Percentiles rank a stretch among this genome's conserved stretches.
These are phyloP conservation scores for Mycosarcoma mackinlayi DNA, from an alignment of 1,284 basidiomycete species.

Conservation along the genomic window DNA sequence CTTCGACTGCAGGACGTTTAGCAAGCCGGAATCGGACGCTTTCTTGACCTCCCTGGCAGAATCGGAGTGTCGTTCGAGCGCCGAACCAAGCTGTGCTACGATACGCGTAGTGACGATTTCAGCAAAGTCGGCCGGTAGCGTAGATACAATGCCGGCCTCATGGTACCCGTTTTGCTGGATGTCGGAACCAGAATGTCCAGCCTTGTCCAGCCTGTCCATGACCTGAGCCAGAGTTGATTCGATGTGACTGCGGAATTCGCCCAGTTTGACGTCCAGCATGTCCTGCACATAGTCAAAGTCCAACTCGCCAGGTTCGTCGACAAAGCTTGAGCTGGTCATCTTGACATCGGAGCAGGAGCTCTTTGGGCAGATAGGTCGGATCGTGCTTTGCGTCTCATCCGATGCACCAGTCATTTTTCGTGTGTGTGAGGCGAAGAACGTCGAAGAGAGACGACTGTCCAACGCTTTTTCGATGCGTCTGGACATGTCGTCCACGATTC, in stretches of 20 bases:
- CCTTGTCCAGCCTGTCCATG: conserved; percentile 23
- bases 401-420: conserved; percentile 29
- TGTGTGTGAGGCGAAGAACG: conserved; percentile 12
- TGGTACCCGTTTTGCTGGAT: background rate
- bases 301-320: conserved; percentile 49
- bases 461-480: conserved; percentile 29
- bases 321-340: conserved; percentile 13
- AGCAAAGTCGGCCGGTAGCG: conserved; percentile 5
- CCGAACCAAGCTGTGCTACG: conserved; percentile 4
- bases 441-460: conserved; percentile 18
- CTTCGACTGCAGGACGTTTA: conserved; percentile 24
- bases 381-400: conserved; percentile 50
- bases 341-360: conserved; percentile 17
- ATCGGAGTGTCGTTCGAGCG: conserved; percentile 11
- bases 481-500: conserved; percentile 28
- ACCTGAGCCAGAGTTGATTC: conserved; percentile 34
- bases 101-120: conserved; percentile 23
- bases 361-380: conserved; percentile 14
- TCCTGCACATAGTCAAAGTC: conserved; percentile 62
- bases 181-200: background rate
- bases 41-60: conserved; percentile 6
- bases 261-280: conserved; percentile 49
- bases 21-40: conserved; percentile 12
- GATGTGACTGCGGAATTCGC: conserved; percentile 43
- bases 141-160: background rate